A percentile compares a stretch with the other conserved stretches of the same genome.
phyloP scores from a whole-genome alignment of 768 basidiomycete species.

The Royoungia palumana region DNA sequence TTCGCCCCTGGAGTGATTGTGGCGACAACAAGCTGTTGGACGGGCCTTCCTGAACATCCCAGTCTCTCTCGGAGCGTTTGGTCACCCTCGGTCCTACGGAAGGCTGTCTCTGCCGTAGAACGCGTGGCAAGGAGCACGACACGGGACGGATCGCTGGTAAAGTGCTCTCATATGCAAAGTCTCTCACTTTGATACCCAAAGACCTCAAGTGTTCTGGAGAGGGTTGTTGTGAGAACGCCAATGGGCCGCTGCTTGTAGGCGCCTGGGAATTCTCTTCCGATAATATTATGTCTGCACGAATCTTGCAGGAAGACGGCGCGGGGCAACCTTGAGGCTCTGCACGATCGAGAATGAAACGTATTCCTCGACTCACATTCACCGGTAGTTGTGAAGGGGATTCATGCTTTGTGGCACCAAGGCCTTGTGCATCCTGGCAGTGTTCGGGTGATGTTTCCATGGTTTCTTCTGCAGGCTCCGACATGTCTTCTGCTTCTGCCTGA shows the following conservation, averaged over 20 bases:
- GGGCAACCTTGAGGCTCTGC: constrained; percentile 33
- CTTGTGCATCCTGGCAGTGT: neutral
- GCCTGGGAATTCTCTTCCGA: constrained; percentile 20
- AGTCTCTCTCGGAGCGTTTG: constrained; percentile 38
- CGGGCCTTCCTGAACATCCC: constrained; percentile 28
- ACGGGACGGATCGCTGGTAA: constrained; percentile 59
- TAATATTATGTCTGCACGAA: constrained; percentile 6
- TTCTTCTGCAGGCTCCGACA: neutral
- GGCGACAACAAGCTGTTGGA: neutral
- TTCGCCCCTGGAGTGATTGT: constrained; percentile 8
- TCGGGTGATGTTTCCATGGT: neutral
- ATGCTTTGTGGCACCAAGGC: constrained; percentile 14
- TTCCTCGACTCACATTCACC: constrained; percentile 37
- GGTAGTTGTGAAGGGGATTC: constrained; percentile 23
- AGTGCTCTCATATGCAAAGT: constrained; percentile 69
- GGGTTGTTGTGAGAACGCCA: constrained; percentile 34
- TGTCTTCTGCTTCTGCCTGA: constrained; percentile 5
- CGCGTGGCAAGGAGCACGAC: constrained; percentile 25
- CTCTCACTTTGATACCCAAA: constrained; percentile 44
- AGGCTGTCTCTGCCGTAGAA: constrained; percentile 49
- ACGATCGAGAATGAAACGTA: constrained; percentile 26
- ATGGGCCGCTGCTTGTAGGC: constrained; percentile 1
- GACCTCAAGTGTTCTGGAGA: constrained; percentile 26
- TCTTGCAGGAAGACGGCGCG: constrained; percentile 24
- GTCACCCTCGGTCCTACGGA: constrained; percentile 25